Base-by-base conservation (phyloP, 768 basidiomycete genomes). In the Lyophyllum atratum region DNA sequence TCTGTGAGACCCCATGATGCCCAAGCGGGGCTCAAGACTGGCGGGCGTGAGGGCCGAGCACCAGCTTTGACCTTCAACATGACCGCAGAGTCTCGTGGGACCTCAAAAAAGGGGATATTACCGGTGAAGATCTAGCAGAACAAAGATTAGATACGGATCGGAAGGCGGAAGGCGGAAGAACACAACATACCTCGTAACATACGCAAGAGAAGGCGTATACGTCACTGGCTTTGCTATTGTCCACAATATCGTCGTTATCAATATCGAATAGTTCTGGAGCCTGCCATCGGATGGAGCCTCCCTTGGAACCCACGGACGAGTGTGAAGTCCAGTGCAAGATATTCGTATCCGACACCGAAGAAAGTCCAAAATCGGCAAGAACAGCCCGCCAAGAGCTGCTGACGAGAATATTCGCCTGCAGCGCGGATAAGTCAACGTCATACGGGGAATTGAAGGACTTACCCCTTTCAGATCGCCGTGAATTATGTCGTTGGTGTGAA, bases 391-490 rank as follows among this genome's bases (percentile, higher is more conserved):
- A 54, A 15, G 42, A 51, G 9, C 45, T n/a, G 34, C 60, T 48
- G n/a, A 70, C 56, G 4, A 72, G 58, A 25, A 71, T 63, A 40
- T 70, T 70, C 9, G 60, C 58, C 68, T 71, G 26, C 2, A 19
- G 9, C 4, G 12, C n/a, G 17, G 31, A n/a, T 10, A 15, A n/a
- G 39, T 40, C 19, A 19, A 10, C 39, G n/a, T 14, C 6, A 15
- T 15, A 9, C 10, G 33, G 39, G 28, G 10, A 44, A 9, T 11
- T 9, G 17, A 28, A 14, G 9, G 39, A 65, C 67, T 46, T 49
- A 78, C 79, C 19, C 74, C 78, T 57, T 77, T 78, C 21, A 81
- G 66, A 46, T 82, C 79, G 0, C 79, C 79, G 48, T 79, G 80
- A 15, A 80, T 68, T 26, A 81, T 69, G 6, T 68, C 62, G 45